These are phyloP conservation scores for Starmerella roubikii DNA, from an alignment of 805 yeast genomes.

Conservation along the genomic window DNA sequence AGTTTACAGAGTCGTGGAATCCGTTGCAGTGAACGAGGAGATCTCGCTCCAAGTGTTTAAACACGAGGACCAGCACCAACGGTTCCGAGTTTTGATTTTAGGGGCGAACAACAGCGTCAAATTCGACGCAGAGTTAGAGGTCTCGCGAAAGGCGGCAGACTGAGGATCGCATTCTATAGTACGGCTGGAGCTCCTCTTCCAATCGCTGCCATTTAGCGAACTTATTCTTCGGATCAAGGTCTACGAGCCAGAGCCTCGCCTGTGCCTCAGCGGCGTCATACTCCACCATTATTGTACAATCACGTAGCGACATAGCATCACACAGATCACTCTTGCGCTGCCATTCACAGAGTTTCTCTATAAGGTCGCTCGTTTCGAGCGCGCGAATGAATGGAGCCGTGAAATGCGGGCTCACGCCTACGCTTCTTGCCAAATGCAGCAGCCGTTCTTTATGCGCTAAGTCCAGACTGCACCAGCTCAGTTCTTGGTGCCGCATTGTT, in stretches of 20 bases:
- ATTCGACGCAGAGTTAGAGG: neutral
- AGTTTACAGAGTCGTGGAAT: slow-evolving; percentile 38
- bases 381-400: slow-evolving; percentile 9
- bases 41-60: neutral
- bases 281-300: slow-evolving; percentile 40
- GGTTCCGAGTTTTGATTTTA: neutral
- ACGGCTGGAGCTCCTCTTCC: slow-evolving; percentile 25
- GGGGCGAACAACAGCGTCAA: neutral
- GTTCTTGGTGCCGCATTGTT: slow-evolving; percentile 24
- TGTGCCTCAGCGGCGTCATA: slow-evolving; percentile 22
- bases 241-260: slow-evolving; percentile 34
- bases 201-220: slow-evolving; percentile 35
- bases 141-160: slow-evolving; percentile 13
- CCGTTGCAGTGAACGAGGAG: slow-evolving; percentile 26
- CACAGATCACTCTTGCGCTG: slow-evolving; percentile 13
- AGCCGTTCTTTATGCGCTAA: slow-evolving; percentile 25
- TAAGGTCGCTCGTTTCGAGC: slow-evolving; percentile 14
- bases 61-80: neutral
- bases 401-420: slow-evolving; percentile 3
- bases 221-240: slow-evolving; percentile 37
- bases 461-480: slow-evolving; percentile 36
- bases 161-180: slow-evolving; percentile 2
- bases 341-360: slow-evolving; percentile 22
- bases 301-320: slow-evolving; percentile 38
- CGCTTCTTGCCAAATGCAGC: slow-evolving; percentile 1